Evolutionary conservation across 768 basidiomycete genomes (phyloP).

Genomic region (Mrakia frigida): DNA sequence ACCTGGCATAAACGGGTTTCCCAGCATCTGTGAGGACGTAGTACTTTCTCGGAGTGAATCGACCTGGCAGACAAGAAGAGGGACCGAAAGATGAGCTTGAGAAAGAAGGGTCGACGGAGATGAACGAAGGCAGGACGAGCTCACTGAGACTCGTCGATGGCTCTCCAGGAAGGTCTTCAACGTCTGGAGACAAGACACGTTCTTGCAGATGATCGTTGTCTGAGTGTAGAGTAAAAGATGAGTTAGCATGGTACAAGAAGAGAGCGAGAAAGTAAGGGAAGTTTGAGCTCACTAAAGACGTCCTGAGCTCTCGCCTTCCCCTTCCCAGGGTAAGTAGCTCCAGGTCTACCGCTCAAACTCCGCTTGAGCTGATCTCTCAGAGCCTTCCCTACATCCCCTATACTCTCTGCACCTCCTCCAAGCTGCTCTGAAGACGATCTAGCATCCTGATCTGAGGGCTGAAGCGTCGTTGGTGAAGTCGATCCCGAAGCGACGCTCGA

Average conservation of each 20-base stretch:
- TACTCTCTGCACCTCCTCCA: background rate
- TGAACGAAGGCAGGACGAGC: slow-evolving; percentile 2
- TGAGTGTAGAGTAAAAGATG: background rate
- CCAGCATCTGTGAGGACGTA: slow-evolving; percentile 92
- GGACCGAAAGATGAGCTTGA: no score
- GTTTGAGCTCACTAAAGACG: slow-evolving; percentile 2
- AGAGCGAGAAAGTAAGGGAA: background rate
- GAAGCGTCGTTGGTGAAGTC: background rate
- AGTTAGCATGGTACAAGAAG: background rate
- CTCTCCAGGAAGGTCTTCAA: background rate
- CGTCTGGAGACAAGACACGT: background rate
- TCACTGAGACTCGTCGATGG: background rate
- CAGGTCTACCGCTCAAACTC: background rate
- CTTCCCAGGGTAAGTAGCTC: background rate
- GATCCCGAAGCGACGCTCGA: slow-evolving; percentile 2
- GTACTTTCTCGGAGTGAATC: slow-evolving; percentile 54
- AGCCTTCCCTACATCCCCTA: background rate
- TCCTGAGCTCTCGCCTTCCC: slow-evolving; percentile 19
- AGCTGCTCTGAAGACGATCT: background rate
- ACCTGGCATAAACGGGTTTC: slow-evolving; percentile 95
- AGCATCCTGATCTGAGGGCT: background rate
- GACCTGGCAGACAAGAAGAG: background rate
- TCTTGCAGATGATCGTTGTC: no score
- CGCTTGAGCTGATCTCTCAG: slow-evolving; percentile 11
- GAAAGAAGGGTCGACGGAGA: background rate